These are phyloP conservation scores for Hygrophila difformis DNA, from an alignment of 257 asterid species.

Conservation along the genomic window DNA sequence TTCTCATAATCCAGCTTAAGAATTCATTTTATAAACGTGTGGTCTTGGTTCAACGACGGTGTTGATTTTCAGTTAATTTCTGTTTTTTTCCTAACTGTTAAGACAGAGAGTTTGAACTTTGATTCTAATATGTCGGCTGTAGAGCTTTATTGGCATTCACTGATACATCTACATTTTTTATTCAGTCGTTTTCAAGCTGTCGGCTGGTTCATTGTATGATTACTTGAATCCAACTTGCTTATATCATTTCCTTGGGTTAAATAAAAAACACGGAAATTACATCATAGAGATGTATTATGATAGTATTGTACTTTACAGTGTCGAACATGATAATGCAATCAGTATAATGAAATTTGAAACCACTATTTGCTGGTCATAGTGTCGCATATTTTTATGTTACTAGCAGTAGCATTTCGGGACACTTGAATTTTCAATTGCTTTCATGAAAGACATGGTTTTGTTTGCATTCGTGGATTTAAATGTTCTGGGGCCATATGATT, in stretches of 20 bases:
- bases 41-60: not conserved
- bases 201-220: conserved; percentile 13
- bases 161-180: conserved; percentile 8
- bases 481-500: conserved; percentile 41
- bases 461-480: conserved; percentile 21
- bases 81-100: not conserved
- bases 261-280: conserved; percentile 2
- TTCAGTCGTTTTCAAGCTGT: conserved; percentile 22
- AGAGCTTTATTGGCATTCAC: conserved; percentile 17
- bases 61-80: not conserved
- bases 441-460: conserved; percentile 19
- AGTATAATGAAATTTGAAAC: not conserved
- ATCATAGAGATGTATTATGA: not conserved
- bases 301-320: conserved; percentile 1
- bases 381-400: conserved; percentile 13
- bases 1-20: not conserved
- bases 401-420: conserved; percentile 16
- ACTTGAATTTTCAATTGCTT: conserved; percentile 14
- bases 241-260: conserved; percentile 7
- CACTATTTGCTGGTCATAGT: conserved; percentile 18
- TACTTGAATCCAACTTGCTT: not conserved
- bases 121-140: conserved; percentile 24
- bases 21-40: not conserved
- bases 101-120: conserved; percentile 18
- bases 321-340: not conserved